A percentile compares a stretch with the other conserved stretches of the same genome.
These are phyloP conservation scores for Cucumis variabilis DNA, from an alignment of 331 rosid genomes.

Conservation along the genomic window DNA sequence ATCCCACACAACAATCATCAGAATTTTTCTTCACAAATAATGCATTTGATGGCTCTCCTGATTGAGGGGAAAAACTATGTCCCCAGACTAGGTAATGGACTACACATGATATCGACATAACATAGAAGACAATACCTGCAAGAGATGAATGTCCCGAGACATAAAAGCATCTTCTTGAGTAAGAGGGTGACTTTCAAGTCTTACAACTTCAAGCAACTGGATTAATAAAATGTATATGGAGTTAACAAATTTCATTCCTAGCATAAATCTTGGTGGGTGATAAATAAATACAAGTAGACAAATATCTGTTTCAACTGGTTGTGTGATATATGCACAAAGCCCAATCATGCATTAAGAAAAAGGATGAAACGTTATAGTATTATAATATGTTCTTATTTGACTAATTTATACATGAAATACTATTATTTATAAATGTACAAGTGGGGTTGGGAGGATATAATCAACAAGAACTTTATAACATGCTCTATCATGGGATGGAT, in stretches of 20 bases:
- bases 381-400: neutral
- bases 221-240: slow-evolving; percentile 24
- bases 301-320: neutral
- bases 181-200: slow-evolving; percentile 94
- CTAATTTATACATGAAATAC: neutral
- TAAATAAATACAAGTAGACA: neutral
- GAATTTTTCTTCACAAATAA: neutral
- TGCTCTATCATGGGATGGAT: neutral
- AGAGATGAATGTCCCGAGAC: slow-evolving; percentile 88
- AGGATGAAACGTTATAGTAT: neutral
- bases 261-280: neutral
- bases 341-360: neutral
- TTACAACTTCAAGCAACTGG: slow-evolving; percentile 91
- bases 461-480: neutral
- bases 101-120: neutral
- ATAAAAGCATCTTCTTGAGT: slow-evolving; percentile 83
- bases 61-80: neutral
- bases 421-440: neutral
- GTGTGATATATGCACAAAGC: neutral
- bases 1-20: neutral
- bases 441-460: neutral
- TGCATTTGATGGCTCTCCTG: neutral
- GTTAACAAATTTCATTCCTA: neutral
- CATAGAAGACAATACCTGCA: slow-evolving; percentile 54
- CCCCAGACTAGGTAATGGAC: neutral